Evolutionary conservation across 352 stramenopile genomes (phyloP).

Genomic region (Pythium brassicae): DNA sequence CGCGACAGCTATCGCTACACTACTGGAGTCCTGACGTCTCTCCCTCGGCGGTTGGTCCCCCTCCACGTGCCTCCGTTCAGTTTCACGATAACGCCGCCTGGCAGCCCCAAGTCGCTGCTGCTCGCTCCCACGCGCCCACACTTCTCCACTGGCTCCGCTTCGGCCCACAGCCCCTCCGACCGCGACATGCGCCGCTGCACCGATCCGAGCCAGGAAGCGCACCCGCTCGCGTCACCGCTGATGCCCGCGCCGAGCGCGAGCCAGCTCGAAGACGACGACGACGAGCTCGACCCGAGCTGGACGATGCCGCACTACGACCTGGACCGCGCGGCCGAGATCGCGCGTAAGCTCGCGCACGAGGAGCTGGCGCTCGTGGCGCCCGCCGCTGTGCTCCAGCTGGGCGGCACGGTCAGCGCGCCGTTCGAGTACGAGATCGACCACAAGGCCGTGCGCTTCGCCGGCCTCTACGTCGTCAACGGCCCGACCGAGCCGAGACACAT

Average conservation of each 20-base stretch:
- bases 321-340: conserved; percentile 10
- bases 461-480: conserved; percentile 53
- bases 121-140: background rate
- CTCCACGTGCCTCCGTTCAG: conserved; percentile 10
- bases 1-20: no score
- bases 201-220: conserved; percentile 3
- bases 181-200: conserved; percentile 8
- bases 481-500: conserved; percentile 44
- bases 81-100: conserved; percentile 17
- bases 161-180: background rate
- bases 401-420: background rate
- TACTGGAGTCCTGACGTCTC: no score
- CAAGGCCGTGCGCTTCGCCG: conserved; percentile 44
- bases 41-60: no score
- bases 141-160: background rate
- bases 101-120: background rate
- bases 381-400: background rate
- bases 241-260: background rate
- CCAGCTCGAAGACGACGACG: background rate
- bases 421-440: conserved; percentile 12
- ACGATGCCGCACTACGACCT: conserved; percentile 12
- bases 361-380: conserved; percentile 8
- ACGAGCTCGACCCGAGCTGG: conserved; percentile 5
- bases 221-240: background rate
- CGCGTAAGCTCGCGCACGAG: conserved; percentile 13